These are phyloP conservation scores for Scheffersomyces titani DNA, from an alignment of 1,139 yeast species.

Conservation along the genomic window DNA sequence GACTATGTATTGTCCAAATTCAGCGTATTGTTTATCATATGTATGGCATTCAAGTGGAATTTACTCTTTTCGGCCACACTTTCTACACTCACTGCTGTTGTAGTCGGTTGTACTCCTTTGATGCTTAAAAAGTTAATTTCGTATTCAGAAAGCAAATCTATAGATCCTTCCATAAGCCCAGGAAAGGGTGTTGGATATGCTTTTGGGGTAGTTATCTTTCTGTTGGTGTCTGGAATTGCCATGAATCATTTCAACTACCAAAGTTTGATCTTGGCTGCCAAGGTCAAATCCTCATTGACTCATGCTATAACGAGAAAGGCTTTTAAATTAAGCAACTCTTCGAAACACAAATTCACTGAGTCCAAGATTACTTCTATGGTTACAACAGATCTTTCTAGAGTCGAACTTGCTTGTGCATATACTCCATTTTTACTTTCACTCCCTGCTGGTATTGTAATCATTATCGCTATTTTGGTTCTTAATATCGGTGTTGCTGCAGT, in stretches of 20 bases:
- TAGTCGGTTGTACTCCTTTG: conserved; percentile 53
- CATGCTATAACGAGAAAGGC: conserved; percentile 19
- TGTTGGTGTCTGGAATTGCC: conserved; percentile 20
- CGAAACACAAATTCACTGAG: conserved; percentile 14
- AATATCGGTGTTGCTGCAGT: conserved; percentile 27
- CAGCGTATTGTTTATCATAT: background rate
- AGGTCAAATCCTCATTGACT: conserved; percentile 19
- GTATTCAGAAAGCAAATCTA: conserved; percentile 32
- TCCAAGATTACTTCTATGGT: conserved; percentile 23
- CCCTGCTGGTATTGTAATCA: conserved; percentile 43
- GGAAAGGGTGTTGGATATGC: conserved; percentile 39
- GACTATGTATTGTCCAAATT: conserved; percentile 20
- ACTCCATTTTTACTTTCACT: conserved; percentile 12
- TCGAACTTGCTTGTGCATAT: conserved; percentile 17
- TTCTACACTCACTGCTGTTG: conserved; percentile 56
- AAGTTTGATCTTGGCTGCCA: conserved; percentile 43
- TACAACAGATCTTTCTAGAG: conserved; percentile 23
- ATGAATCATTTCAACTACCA: conserved; percentile 33
- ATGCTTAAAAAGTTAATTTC: conserved; percentile 38
- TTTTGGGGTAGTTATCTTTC: conserved; percentile 13
- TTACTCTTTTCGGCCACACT: background rate
- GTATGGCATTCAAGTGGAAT: background rate
- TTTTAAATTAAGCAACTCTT: conserved; percentile 14
- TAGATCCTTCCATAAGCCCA: conserved; percentile 14
- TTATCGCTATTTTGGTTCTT: conserved; percentile 41